Evolutionary conservation across 83 land plant species (phyloP), one percentile per base, ranked within the genome.

Genomic region (Larix sibirica): DNA sequence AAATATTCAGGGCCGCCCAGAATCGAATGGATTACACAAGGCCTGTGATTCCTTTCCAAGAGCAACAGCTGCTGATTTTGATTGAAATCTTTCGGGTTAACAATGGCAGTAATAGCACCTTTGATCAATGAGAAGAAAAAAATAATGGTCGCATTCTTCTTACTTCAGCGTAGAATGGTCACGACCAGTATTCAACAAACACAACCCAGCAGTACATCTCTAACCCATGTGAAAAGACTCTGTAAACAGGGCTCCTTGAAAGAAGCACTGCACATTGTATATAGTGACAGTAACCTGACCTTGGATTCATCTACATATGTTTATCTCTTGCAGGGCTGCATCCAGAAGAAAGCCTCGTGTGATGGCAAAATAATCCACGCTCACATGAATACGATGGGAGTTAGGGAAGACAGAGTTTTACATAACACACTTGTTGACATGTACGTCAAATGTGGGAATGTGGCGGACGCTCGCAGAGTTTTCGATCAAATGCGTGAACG

Each of bases 391-490:
- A 26, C 18, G 74, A 70, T 38, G 74, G 74, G 47, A 54, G 58
- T 54, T 12, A 54, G 16, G 58, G 58, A 54, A 54, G 58, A 54
- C 58, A 54, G 2, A 13, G 58, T 54, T 54, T 54, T 54, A 54
- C 58, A 54, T 13, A 54, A 54, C 17, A 76, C 44, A 13, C 21
- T 76, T 24, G 14, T 54, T 20, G 54, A 17, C 59, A 50, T 76
- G 60, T 76, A 76, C 10, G 61, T 21, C 14, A 76, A 54, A 54
- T 76, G 61, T 44, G 60, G 79, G 7, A 23, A 10, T 56, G 44
- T 50, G 79, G 50, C 6, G 24, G 61, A 76, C 23, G 79, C 79
- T 10, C 79, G 79, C 79, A 21, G 21, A 23, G 54, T 75, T 24
- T 75, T 75, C 44, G 59, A n/a, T 40, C 23, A 44, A 73, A 73